Evolutionary conservation across 805 yeast species (phyloP).

Genomic region (Spathaspora boniae): DNA sequence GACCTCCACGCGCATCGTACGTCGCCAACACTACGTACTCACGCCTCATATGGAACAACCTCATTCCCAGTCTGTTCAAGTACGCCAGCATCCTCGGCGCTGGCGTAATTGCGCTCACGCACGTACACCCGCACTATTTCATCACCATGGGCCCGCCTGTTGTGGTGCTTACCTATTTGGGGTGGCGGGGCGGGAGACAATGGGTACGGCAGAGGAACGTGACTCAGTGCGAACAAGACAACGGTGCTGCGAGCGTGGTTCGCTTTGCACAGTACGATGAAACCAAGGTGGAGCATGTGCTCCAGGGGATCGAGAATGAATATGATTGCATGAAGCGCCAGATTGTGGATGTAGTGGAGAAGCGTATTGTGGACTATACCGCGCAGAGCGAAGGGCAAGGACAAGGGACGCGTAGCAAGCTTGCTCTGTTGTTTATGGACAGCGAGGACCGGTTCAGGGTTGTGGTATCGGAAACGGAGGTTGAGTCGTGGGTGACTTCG

Average conservation of each 20-base stretch:
- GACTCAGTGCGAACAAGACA: slow-evolving; percentile 1
- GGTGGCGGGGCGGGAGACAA: slow-evolving; percentile 13
- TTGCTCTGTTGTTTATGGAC: slow-evolving; percentile 20
- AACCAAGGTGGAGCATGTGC: slow-evolving; percentile 23
- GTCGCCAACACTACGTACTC: slow-evolving; percentile 21
- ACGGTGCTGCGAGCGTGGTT: slow-evolving; percentile 8
- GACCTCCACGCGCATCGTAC: slow-evolving; percentile 34
- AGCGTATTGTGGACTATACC: slow-evolving; percentile 25
- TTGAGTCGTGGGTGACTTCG: slow-evolving; percentile 23
- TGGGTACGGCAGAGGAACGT: slow-evolving; percentile 2
- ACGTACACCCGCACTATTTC: slow-evolving; percentile 33
- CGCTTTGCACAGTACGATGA: slow-evolving; percentile 31
- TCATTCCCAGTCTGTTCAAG: slow-evolving; percentile 24
- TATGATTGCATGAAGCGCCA: slow-evolving; percentile 32
- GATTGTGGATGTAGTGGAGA: slow-evolving; percentile 22
- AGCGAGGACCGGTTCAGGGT: slow-evolving; percentile 30
- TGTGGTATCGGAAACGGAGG: slow-evolving; percentile 17
- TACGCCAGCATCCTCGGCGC: slow-evolving; percentile 24
- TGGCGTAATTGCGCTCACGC: slow-evolving; percentile 26
- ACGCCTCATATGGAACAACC: slow-evolving; percentile 22
- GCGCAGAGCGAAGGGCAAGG: slow-evolving; percentile 13
- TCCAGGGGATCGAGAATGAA: slow-evolving; percentile 35
- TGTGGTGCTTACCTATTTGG: slow-evolving; percentile 24
- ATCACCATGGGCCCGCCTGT: slow-evolving; percentile 37
- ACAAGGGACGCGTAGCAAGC: too few relatives aligned